Conservation (phyloP, 257 asterid genomes). For the Dorcoceras hygrometricum region DNA sequence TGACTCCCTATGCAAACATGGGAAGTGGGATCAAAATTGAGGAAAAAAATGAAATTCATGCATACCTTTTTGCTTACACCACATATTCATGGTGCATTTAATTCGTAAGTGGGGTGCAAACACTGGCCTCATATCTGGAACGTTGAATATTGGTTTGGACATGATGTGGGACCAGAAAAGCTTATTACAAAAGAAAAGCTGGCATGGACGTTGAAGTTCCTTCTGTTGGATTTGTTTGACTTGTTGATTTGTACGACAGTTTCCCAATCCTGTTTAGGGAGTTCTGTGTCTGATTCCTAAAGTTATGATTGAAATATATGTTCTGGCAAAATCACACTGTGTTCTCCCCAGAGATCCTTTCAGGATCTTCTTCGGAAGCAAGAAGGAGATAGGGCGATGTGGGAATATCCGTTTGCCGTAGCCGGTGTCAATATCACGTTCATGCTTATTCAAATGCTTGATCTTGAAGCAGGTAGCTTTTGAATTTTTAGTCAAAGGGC, state of each 20-base stretch:
- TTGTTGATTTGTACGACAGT: background rate
- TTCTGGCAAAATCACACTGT: background rate
- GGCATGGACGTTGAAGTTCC: background rate
- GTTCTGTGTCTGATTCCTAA: background rate
- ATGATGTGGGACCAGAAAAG: constrained; percentile 12
- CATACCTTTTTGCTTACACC: background rate
- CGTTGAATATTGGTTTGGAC: constrained; percentile 7
- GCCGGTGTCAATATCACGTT: constrained; percentile 98
- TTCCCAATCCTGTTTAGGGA: background rate
- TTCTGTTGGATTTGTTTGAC: no score
- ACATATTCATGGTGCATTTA: constrained; percentile 15
- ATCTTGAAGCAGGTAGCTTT: constrained; percentile 83
- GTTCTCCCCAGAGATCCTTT: constrained; percentile 68
- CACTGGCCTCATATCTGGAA: constrained; percentile 16
- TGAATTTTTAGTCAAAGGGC: constrained; percentile 19
- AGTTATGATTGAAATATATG: background rate
- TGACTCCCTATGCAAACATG: background rate
- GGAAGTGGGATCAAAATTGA: background rate
- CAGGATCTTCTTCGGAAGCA: constrained; percentile 94
- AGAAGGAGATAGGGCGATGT: constrained; percentile 90
- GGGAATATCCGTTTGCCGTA: constrained; percentile 99
- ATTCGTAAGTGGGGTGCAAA: constrained; percentile 10
- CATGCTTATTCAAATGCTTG: constrained; percentile 99
- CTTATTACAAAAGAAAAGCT: background rate
- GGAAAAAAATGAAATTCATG: constrained; percentile 1